Conservation (phyloP, 139 green algal genomes). For the Raphidocelis subcapitata region DNA sequence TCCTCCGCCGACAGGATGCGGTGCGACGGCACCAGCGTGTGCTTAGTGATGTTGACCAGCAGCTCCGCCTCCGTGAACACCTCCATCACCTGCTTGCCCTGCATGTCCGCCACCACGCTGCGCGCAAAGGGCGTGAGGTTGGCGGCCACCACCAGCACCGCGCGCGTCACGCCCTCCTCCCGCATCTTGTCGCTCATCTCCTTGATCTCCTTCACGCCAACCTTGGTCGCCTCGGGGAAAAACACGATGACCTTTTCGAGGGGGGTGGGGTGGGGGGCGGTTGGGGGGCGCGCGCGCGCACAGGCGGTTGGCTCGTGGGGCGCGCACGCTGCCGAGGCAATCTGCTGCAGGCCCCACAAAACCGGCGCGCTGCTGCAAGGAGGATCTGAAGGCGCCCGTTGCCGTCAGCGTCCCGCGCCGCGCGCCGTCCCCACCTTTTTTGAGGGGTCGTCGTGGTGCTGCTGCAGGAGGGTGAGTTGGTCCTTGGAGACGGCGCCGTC, state of each 20-base stretch:
- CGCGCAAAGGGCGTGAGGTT: slow-evolving; percentile 63
- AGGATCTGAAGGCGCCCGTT: background rate
- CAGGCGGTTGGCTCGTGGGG: background rate
- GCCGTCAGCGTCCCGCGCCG: background rate
- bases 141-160: slow-evolving; percentile 84
- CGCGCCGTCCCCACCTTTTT: slow-evolving; percentile 70
- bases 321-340: background rate
- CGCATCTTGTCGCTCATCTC: slow-evolving; percentile 88
- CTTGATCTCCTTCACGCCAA: slow-evolving; percentile 98
- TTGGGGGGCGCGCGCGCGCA: background rate
- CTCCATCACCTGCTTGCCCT: slow-evolving; percentile 65
- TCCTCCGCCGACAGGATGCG: slow-evolving; percentile 81
- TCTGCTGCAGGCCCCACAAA: background rate
- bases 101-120: slow-evolving; percentile 32
- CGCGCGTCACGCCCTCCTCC: slow-evolving; percentile 70
- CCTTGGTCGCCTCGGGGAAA: slow-evolving; percentile 91
- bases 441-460: slow-evolving; percentile 73
- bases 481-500: slow-evolving; percentile 63
- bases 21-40: slow-evolving; percentile 92
- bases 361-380: background rate
- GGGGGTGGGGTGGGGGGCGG: background rate
- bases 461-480: slow-evolving; percentile 81
- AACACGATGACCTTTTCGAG: slow-evolving; percentile 94
- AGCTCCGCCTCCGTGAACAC: slow-evolving; percentile 90
- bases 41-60: slow-evolving; percentile 97